A percentile compares a stretch with the other conserved stretches of the same genome.
These are phyloP conservation scores for Scopulariopsis brevicaulis DNA, from an alignment of 2,329 filamentous ascomycete genomes.

Conservation along the genomic window DNA sequence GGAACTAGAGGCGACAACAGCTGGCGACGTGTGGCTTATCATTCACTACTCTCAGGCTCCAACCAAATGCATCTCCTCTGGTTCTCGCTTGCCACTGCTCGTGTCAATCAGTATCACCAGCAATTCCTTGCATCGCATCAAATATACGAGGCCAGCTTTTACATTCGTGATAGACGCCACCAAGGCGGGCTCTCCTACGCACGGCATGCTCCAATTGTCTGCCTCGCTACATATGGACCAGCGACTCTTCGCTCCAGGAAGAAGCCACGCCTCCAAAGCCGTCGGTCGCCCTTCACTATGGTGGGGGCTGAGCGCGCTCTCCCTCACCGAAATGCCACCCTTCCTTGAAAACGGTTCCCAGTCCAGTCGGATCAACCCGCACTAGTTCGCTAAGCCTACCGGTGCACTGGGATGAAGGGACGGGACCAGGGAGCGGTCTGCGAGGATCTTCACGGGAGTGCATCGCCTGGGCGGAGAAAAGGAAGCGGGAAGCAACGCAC, in stretches of 20 bases:
- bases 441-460: background rate
- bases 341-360: background rate
- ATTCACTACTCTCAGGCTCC: too few relatives aligned
- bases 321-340: background rate
- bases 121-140: too few relatives aligned
- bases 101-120: too few relatives aligned
- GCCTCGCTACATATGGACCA: background rate
- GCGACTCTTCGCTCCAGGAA: background rate
- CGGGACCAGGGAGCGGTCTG: background rate
- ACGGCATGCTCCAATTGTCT: too few relatives aligned
- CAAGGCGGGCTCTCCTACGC: too few relatives aligned
- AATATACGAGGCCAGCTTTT: too few relatives aligned
- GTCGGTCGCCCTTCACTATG: background rate
- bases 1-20: too few relatives aligned
- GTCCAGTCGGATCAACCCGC: background rate
- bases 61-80: too few relatives aligned
- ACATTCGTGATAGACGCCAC: too few relatives aligned
- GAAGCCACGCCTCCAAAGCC: background rate
- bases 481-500: background rate
- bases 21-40: too few relatives aligned
- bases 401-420: background rate
- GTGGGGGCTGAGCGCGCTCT: background rate
- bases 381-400: background rate
- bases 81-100: too few relatives aligned
- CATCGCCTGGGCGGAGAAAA: background rate